Evolutionary conservation across 2,329 filamentous ascomycete genomes (phyloP).

Genomic region (Alternaria sp.): DNA sequence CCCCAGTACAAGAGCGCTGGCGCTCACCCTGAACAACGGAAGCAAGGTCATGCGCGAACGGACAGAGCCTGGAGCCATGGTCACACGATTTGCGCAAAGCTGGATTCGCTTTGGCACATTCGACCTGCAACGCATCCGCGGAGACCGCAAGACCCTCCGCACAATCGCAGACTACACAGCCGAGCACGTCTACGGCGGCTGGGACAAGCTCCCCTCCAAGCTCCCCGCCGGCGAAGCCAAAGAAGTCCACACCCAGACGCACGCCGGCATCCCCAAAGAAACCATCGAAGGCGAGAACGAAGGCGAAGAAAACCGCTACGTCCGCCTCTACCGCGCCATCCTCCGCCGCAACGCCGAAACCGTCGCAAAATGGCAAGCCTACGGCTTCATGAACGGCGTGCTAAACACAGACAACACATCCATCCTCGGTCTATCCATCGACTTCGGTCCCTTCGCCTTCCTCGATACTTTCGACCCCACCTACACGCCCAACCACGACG

Average conservation of each 20-base stretch:
- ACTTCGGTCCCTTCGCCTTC: conserved; percentile 97
- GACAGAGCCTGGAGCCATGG: conserved; percentile 88
- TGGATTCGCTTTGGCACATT: conserved; percentile 97
- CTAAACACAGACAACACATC: conserved; percentile 98
- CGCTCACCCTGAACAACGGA: conserved; percentile 72
- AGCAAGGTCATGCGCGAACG: conserved; percentile 75
- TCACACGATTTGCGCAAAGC: conserved; percentile 85
- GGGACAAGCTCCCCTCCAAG: conserved; percentile 77
- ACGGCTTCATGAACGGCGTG: conserved; percentile 99
- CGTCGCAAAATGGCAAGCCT: conserved; percentile 94
- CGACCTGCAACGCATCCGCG: conserved; percentile 83
- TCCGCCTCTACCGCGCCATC: conserved; percentile 85
- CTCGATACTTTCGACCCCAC: conserved; percentile 94
- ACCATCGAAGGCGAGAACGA: conserved; percentile 71
- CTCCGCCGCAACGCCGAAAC: conserved; percentile 83
- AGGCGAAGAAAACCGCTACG: conserved; percentile 82
- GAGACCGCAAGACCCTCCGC: conserved; percentile 76
- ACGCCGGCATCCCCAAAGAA: conserved; percentile 60
- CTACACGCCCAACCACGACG: conserved; percentile 98
- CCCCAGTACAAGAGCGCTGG: conserved; percentile 84
- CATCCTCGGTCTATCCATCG: conserved; percentile 84
- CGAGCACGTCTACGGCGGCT: conserved; percentile 86
- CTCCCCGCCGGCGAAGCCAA: conserved; percentile 57
- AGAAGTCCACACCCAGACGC: conserved; percentile 53
- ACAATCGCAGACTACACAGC: conserved; percentile 81